Base-by-base conservation (phyloP, 2,329 filamentous ascomycete genomes). In the Beauveria varroae region DNA sequence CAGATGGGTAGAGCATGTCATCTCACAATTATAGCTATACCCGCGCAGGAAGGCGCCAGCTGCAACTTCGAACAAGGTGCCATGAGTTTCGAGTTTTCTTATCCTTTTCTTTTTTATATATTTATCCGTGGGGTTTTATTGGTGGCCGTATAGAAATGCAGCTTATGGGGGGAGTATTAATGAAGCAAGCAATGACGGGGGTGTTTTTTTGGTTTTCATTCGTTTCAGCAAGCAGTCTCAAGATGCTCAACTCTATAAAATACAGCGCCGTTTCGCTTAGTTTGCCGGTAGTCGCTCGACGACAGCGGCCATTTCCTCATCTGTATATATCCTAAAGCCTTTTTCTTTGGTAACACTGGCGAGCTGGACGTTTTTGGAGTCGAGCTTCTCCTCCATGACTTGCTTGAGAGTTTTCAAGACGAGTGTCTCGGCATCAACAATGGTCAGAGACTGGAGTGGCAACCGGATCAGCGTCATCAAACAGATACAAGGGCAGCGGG, bases 361-460 rank as follows among this genome's bases (percentile, higher is more conserved):
- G 68, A 99, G 78, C 81, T 99, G 95, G 67, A 99, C 95, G 73
- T 99, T 99, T 86, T 99, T 99, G 66, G 92, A 85, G 74, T 99
- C 95, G 64, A 99, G 83, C 81, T 99, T 99, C 86, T 99, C 95
- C 79, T 99, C 95, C 95, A 99, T 99, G 68, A 99, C 95, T 79
- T 99, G 95, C 84, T 98, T 99, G 75, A 99, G 77, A 43, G 95
- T 99, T 86, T 98, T 98, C 71, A 99, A 81, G 57, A 96, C 93
- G 67, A 99, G 80, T 3, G 93, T 95, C 80, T 99, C 95, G 62
- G 95, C 95, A 73, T 99, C 95, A 62, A 84, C 81, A 65, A 99
- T 87, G 47, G 93, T 96, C 65, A 99, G 83, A 62, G 93, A 98
- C 85, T 89, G 65, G 37, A 24, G 12, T 12, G 37, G 18, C 18